Percentiles rank a stretch among this genome's conserved stretches.
Conservation (phyloP, 331 rosid species). For the Cucumis variabilis region DNA sequence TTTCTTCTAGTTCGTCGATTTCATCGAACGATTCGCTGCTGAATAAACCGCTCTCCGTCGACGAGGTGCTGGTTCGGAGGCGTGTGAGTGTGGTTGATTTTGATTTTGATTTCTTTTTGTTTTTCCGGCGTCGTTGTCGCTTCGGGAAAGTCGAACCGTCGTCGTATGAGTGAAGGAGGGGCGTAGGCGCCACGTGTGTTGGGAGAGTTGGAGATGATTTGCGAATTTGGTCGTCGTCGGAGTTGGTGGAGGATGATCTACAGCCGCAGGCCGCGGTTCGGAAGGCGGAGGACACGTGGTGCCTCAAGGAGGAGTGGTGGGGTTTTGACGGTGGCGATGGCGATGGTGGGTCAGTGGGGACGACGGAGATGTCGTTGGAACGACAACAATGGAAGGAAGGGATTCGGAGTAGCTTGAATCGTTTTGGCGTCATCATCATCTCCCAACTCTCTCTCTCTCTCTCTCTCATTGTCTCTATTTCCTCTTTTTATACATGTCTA, state of each 20-base stretch:
- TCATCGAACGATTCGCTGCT: slow-evolving; percentile 46
- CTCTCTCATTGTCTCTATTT: not conserved
- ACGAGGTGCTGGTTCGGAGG: slow-evolving; percentile 58
- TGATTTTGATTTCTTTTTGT: slow-evolving; percentile 15
- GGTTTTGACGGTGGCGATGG: slow-evolving; percentile 27
- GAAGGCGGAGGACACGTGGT: slow-evolving; percentile 57
- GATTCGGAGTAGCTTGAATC: slow-evolving; percentile 48
- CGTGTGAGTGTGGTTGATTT: not conserved
- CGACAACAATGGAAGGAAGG: slow-evolving; percentile 61
- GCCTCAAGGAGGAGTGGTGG: slow-evolving; percentile 45
- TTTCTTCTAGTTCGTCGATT: slow-evolving; percentile 49
- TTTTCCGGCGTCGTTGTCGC: slow-evolving; percentile 48
- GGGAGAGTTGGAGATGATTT: slow-evolving; percentile 28
- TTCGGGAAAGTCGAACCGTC: slow-evolving; percentile 35
- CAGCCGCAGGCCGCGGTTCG: slow-evolving; percentile 41
- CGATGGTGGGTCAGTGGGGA: slow-evolving; percentile 43
- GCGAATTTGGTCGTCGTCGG: slow-evolving; percentile 41
- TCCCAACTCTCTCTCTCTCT: not conserved
- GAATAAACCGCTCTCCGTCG: slow-evolving; percentile 56
- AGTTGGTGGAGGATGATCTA: slow-evolving; percentile 42
- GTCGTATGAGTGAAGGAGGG: slow-evolving; percentile 34
- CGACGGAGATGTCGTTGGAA: slow-evolving; percentile 44
- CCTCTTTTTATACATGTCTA: not conserved
- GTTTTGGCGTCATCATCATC: slow-evolving; percentile 46
- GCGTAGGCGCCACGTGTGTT: slow-evolving; percentile 57